phyloP scores from a whole-genome alignment of 441 rosid genomes.

The Erysimum cheiri region DNA sequence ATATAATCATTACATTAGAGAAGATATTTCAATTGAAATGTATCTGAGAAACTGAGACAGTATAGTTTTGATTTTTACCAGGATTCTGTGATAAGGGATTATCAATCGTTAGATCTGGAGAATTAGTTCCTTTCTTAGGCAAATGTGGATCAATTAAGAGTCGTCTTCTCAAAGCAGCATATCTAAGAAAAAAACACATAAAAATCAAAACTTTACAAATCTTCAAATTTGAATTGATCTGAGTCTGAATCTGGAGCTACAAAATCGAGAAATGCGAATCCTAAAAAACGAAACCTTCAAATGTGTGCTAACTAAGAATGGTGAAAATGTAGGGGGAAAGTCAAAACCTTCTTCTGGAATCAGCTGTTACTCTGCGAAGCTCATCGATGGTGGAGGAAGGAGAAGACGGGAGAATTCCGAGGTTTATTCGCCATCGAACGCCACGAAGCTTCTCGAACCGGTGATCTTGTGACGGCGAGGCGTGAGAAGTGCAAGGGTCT shows the following conservation, averaged over 20 bases:
- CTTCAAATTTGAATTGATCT: constrained; percentile 4
- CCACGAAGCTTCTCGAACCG: constrained; percentile 73
- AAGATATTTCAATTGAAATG: background rate
- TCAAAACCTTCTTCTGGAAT: constrained; percentile 81
- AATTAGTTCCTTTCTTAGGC: constrained; percentile 63
- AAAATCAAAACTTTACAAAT: constrained; percentile 29
- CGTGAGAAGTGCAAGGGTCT: constrained; percentile 37
- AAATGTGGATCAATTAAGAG: constrained; percentile 82
- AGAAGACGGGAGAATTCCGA: constrained; percentile 72
- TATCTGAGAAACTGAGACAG: constrained; percentile 10
- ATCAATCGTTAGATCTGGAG: constrained; percentile 73
- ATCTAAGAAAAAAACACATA: constrained; percentile 47
- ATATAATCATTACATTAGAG: background rate
- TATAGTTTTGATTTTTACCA: constrained; percentile 48
- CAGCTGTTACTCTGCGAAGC: constrained; percentile 85
- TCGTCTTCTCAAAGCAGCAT: constrained; percentile 81
- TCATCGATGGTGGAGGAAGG: constrained; percentile 70
- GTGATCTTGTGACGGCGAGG: constrained; percentile 39
- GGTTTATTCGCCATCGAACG: constrained; percentile 87
- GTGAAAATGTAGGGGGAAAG: constrained; percentile 20
- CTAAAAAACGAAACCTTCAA: background rate
- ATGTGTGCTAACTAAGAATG: background rate
- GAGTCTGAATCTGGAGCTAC: background rate
- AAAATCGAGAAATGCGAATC: background rate
- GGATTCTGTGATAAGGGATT: constrained; percentile 95